Evolutionary conservation across 129 eudicot genomes (phyloP).

Genomic region (Flaveria brownii): DNA sequence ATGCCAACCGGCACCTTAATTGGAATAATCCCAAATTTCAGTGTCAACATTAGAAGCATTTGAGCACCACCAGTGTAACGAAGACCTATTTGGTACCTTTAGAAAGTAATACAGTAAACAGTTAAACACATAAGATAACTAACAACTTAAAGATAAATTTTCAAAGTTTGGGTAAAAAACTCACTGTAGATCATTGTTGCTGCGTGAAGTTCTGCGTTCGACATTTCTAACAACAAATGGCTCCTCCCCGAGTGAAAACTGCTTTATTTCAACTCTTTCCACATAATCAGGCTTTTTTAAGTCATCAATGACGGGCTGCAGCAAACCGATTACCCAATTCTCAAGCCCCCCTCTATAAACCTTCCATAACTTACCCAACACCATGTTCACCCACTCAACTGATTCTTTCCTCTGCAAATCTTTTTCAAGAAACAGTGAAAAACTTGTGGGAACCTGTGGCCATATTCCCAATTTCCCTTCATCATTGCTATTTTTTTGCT

Average conservation of each 20-base stretch:
- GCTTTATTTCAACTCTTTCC: constrained; percentile 82
- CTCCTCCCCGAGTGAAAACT: constrained; percentile 88
- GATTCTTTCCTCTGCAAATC: constrained; percentile 94
- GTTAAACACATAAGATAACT: not conserved
- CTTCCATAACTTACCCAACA: constrained; percentile 89
- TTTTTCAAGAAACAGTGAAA: constrained; percentile 69
- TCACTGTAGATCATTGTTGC: constrained; percentile 82
- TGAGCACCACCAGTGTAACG: constrained; percentile 97
- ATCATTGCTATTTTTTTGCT: constrained; percentile 33
- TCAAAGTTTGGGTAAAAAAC: constrained; percentile 24
- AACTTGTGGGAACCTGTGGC: constrained; percentile 63
- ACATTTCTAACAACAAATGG: constrained; percentile 86
- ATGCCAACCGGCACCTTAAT: constrained; percentile 82
- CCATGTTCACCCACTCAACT: constrained; percentile 98
- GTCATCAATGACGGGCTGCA: constrained; percentile 89
- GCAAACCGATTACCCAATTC: constrained; percentile 71
- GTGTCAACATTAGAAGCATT: constrained; percentile 74
- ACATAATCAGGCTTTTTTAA: constrained; percentile 84
- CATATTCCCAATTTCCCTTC: constrained; percentile 47
- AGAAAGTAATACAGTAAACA: constrained; percentile 22
- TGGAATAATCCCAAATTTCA: constrained; percentile 77
- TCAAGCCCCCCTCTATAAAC: constrained; percentile 69
- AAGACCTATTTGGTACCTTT: constrained; percentile 89
- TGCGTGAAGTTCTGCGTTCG: constrained; percentile 81
- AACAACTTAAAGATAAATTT: not conserved